A percentile compares a stretch with the other conserved stretches of the same genome.
phyloP scores from a whole-genome alignment of 345 rosid genomes.

The Luvunga scandens region DNA sequence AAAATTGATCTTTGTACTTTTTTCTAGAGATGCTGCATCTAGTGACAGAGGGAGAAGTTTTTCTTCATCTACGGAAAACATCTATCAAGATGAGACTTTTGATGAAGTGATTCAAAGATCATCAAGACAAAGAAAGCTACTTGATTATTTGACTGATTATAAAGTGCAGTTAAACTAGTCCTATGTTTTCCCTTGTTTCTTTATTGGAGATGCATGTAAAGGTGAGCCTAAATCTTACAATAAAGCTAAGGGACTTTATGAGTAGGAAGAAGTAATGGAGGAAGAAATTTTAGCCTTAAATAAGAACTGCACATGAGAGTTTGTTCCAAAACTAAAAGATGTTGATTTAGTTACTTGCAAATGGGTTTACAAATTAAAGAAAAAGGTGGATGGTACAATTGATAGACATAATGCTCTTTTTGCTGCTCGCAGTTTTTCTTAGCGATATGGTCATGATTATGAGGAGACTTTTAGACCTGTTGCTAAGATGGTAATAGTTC shows the following conservation, averaged over 20 bases:
- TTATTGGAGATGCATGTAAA: not conserved
- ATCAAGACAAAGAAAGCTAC: not conserved
- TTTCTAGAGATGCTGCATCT: not conserved
- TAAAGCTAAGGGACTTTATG: not conserved
- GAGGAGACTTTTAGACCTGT: no score
- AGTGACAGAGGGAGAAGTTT: not conserved
- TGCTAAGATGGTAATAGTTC: not conserved
- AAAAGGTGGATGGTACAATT: not conserved
- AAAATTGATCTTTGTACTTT: not conserved
- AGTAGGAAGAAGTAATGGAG: not conserved
- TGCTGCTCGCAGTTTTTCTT: not conserved
- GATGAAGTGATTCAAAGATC: not conserved
- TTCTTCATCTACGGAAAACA: not conserved
- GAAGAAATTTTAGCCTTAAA: not conserved
- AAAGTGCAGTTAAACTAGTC: not conserved
- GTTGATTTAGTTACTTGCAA: not conserved
- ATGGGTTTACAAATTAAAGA: constrained; percentile 1
- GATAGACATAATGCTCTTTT: not conserved
- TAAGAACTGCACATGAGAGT: not conserved
- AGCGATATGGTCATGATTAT: not conserved
- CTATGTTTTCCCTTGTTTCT: not conserved
- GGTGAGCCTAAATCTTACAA: not conserved
- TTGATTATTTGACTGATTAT: not conserved
- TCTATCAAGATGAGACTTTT: not conserved
- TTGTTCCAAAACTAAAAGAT: not conserved